These are phyloP conservation scores for Pyrenochaeta sp. DNA, from an alignment of 2,329 filamentous ascomycete species.

Conservation along the genomic window DNA sequence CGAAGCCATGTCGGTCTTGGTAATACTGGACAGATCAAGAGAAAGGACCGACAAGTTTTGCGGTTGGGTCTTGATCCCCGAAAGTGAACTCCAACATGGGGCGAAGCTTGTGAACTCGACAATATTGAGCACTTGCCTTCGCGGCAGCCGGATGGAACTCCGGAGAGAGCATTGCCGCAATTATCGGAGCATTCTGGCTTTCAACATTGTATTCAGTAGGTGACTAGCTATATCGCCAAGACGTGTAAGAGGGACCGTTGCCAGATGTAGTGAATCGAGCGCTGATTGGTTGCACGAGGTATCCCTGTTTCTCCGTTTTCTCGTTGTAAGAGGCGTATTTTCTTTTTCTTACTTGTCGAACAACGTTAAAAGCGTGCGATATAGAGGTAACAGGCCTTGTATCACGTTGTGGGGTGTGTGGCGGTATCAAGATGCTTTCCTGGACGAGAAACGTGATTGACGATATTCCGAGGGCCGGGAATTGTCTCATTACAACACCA, in stretches of 20 bases:
- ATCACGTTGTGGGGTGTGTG: background rate
- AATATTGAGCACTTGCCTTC: background rate
- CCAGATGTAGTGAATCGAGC: background rate
- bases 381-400: too few relatives aligned
- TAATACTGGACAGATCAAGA: background rate
- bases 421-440: background rate
- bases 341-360: background rate
- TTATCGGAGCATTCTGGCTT: background rate
- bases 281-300: background rate
- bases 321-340: background rate
- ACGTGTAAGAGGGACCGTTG: background rate
- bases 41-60: background rate
- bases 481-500: background rate
- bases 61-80: background rate
- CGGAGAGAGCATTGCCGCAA: background rate
- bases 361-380: background rate
- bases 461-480: background rate
- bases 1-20: background rate
- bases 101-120: background rate
- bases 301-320: background rate
- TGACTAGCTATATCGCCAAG: background rate
- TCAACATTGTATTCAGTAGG: background rate
- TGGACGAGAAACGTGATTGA: background rate
- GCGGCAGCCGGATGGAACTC: background rate
- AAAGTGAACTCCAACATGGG: background rate